Evolutionary conservation across 2,329 filamentous ascomycete genomes (phyloP).

Genomic region (Fusarium sp.): DNA sequence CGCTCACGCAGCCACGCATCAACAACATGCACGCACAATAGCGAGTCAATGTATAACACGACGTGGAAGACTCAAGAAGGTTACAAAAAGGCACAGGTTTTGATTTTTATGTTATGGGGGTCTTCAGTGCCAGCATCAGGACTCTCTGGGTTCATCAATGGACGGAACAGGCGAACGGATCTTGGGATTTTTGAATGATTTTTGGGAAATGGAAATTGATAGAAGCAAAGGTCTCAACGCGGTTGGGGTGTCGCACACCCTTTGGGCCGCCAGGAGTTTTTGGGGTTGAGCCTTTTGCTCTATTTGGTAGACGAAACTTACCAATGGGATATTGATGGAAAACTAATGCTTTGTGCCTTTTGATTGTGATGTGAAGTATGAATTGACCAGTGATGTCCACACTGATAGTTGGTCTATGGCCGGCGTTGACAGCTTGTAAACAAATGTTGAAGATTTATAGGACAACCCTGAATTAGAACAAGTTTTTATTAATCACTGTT

Average conservation of each 20-base stretch:
- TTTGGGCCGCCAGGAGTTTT: constrained; percentile 31
- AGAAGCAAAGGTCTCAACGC: constrained; percentile 39
- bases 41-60: constrained; percentile 21
- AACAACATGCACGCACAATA: constrained; percentile 22
- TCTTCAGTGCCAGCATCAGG: background rate
- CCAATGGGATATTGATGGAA: constrained; percentile 35
- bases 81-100: constrained; percentile 17
- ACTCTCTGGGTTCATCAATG: background rate
- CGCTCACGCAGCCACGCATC: constrained; percentile 35
- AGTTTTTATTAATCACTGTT: too few species aligned
- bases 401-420: background rate
- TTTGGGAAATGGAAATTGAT: constrained; percentile 17
- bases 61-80: constrained; percentile 9
- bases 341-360: background rate
- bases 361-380: background rate
- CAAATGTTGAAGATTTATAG: background rate
- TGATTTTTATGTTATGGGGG: constrained; percentile 2
- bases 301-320: constrained; percentile 19
- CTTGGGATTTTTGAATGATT: constrained; percentile 5
- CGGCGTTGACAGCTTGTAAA: background rate
- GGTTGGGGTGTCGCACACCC: constrained; percentile 23
- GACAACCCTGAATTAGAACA: background rate
- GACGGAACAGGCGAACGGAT: constrained; percentile 19
- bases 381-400: background rate
- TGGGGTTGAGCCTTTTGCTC: constrained; percentile 35